Percentiles rank a stretch among this genome's conserved stretches.
Conservation (phyloP, 768 basidiomycete genomes). For the Naematelia encephala region DNA sequence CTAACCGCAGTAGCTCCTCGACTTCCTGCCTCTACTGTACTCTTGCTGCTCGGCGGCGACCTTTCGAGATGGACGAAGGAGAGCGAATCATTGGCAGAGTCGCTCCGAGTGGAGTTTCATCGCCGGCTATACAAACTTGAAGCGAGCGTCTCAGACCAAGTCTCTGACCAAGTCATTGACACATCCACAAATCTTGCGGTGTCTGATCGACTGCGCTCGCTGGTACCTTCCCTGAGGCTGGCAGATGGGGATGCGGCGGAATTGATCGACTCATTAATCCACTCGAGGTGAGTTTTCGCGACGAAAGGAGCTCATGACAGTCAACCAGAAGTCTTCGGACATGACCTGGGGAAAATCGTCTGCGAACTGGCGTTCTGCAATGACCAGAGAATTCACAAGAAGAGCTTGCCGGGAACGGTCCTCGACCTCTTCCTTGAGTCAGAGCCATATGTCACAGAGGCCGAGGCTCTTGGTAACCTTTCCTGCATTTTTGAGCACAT, state of each 20-base stretch:
- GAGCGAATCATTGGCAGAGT: background rate
- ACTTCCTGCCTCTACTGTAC: background rate
- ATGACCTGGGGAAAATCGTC: background rate
- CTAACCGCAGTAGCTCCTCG: slow-evolving; percentile 9
- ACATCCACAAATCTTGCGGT: background rate
- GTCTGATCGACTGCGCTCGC: background rate
- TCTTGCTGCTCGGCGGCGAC: background rate
- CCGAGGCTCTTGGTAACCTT: background rate
- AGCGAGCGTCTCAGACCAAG: background rate
- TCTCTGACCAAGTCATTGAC: too few species aligned
- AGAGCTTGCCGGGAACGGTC: background rate
- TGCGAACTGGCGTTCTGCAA: background rate
- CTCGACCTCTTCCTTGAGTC: background rate
- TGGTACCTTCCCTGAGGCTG: background rate
- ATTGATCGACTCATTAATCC: background rate
- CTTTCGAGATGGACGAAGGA: background rate
- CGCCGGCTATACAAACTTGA: background rate
- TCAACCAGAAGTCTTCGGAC: background rate
- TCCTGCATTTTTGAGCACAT: slow-evolving; percentile 14
- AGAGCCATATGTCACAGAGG: background rate
- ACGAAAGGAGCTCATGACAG: background rate
- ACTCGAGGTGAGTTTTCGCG: background rate
- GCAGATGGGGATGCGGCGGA: background rate
- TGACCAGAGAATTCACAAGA: background rate
- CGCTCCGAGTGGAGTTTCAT: background rate